A percentile compares a stretch with the other conserved stretches of the same genome.
Evolutionary conservation across 768 basidiomycete species (phyloP).

Genomic region (Nidularia sp.): DNA sequence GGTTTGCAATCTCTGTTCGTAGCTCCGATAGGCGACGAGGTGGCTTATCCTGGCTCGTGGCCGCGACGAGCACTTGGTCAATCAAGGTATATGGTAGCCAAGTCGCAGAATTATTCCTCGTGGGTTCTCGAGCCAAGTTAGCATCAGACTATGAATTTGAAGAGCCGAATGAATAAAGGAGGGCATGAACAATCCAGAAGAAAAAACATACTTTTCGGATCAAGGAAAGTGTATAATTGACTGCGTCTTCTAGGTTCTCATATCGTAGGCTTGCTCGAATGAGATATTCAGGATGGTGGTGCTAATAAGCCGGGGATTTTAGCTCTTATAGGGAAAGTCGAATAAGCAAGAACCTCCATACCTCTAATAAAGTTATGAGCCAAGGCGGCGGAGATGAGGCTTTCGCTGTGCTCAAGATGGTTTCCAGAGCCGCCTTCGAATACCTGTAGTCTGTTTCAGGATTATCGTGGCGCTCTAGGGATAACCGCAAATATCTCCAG

Average conservation of each 20-base stretch:
- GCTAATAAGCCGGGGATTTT: constrained; percentile 28
- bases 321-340: constrained; percentile 2
- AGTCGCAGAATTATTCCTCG: constrained; percentile 54
- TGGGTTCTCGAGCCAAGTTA: constrained; percentile 45
- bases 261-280: constrained; percentile 76
- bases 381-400: constrained; percentile 71
- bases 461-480: constrained; percentile 75
- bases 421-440: constrained; percentile 72
- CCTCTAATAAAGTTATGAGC: constrained; percentile 76
- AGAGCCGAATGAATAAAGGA: background rate
- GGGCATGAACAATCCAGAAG: background rate
- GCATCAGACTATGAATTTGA: constrained; percentile 42
- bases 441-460: constrained; percentile 71
- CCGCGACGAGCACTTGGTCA: constrained; percentile 74
- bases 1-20: constrained; percentile 55
- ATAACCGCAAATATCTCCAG: constrained; percentile 84
- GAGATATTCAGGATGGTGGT: constrained; percentile 78
- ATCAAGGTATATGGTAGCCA: constrained; percentile 85
- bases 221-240: constrained; percentile 68
- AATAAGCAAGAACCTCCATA: constrained; percentile 17
- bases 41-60: constrained; percentile 47
- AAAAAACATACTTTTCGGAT: constrained; percentile 58
- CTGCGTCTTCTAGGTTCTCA: constrained; percentile 73
- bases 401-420: constrained; percentile 64
- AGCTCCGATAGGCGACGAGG: constrained; percentile 48